These are phyloP conservation scores for Sphaerobolus stellatus DNA, from an alignment of 1,284 basidiomycete species.

Conservation along the genomic window DNA sequence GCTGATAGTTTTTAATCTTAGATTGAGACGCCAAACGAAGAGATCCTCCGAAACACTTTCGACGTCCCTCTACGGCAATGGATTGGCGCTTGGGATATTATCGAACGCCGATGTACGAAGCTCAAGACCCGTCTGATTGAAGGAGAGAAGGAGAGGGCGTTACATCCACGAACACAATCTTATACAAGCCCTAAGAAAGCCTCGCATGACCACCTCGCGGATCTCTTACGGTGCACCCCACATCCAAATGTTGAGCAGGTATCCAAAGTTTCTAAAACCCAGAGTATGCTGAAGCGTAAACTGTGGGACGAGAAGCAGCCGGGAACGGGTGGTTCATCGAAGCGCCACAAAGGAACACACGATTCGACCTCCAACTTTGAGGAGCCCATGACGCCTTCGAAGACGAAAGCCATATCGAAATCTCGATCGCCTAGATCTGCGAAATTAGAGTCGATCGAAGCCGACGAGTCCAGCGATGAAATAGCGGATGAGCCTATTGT, in stretches of 20 bases:
- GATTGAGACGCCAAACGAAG: background rate
- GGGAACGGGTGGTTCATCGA: conserved; percentile 2
- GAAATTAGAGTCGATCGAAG: background rate
- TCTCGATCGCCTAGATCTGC: background rate
- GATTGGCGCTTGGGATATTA: background rate
- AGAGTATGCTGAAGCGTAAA: conserved; percentile 7
- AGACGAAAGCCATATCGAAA: no score
- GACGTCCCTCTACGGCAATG: conserved; percentile 7
- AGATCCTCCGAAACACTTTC: background rate
- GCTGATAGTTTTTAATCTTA: background rate
- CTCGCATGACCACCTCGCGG: background rate
- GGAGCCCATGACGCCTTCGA: no score
- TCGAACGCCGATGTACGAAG: background rate
- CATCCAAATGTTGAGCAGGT: no score
- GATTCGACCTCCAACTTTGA: background rate
- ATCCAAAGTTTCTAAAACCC: no score
- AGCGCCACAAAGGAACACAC: conserved; percentile 3
- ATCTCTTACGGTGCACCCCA: background rate
- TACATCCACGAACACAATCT: background rate
- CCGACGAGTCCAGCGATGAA: background rate
- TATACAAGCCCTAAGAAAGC: background rate
- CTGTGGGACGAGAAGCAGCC: background rate
- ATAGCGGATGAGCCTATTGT: background rate
- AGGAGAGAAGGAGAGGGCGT: conserved; percentile 1
- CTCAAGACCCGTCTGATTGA: background rate